phyloP scores from a whole-genome alignment of 2,329 filamentous ascomycete genomes.

The Talaromyces sp. region DNA sequence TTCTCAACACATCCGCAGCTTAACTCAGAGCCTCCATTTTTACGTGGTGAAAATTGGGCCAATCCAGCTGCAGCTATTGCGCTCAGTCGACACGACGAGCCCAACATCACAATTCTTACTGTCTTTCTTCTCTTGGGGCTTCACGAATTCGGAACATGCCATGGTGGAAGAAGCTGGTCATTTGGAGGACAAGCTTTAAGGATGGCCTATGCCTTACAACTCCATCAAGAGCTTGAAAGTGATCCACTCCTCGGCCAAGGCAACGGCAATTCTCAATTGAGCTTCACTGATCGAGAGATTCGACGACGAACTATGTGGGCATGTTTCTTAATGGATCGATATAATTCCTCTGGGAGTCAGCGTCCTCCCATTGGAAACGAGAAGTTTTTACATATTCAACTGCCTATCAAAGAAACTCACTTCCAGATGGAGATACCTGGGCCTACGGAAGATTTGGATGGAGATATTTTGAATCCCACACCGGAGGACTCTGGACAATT shows the following conservation, averaged over 20 bases:
- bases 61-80: slow-evolving; percentile 84
- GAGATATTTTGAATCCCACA: slow-evolving; percentile 66
- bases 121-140: slow-evolving; percentile 85
- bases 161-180: slow-evolving; percentile 94
- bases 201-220: slow-evolving; percentile 93
- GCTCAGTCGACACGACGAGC: slow-evolving; percentile 84
- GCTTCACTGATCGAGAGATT: slow-evolving; percentile 92
- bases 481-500: slow-evolving; percentile 66
- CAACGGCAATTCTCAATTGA: slow-evolving; percentile 64
- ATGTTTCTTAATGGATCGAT: slow-evolving; percentile 95
- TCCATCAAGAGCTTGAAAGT: slow-evolving; percentile 87
- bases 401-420: slow-evolving; percentile 86
- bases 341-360: slow-evolving; percentile 94
- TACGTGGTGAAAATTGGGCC: slow-evolving; percentile 91
- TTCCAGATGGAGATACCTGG: slow-evolving; percentile 92
- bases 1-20: slow-evolving; percentile 89
- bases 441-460: slow-evolving; percentile 79
- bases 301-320: slow-evolving; percentile 96
- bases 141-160: slow-evolving; percentile 96
- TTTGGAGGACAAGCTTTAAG: slow-evolving; percentile 91
- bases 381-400: slow-evolving; percentile 82
- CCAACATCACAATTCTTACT: slow-evolving; percentile 93
- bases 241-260: slow-evolving; percentile 70
- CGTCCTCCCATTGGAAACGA: slow-evolving; percentile 89
- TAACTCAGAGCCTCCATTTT: slow-evolving; percentile 74